These are phyloP conservation scores for Suhomyces sp. DNA, from an alignment of 805 yeast genomes.

Conservation along the genomic window DNA sequence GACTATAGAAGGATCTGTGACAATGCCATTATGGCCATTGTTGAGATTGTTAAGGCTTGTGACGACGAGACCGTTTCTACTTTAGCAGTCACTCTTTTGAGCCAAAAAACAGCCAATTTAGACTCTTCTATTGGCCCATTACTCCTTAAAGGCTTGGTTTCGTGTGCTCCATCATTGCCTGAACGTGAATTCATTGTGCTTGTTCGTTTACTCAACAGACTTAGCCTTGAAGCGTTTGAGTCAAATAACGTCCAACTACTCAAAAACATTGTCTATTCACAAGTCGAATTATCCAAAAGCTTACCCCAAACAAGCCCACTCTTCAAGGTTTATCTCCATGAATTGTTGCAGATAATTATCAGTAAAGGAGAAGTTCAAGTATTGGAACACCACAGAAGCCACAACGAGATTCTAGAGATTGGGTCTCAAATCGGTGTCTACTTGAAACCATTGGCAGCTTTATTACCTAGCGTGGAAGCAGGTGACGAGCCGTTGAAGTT, in stretches of 20 bases:
- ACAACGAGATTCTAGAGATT: slow-evolving; percentile 62
- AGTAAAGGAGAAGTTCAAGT: slow-evolving; percentile 76
- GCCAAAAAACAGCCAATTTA: slow-evolving; percentile 61
- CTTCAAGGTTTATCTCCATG: slow-evolving; percentile 53
- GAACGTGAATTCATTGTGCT: slow-evolving; percentile 67
- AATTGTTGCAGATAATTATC: slow-evolving; percentile 63
- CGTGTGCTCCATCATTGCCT: slow-evolving; percentile 58
- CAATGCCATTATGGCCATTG: slow-evolving; percentile 67
- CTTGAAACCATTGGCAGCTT: slow-evolving; percentile 69
- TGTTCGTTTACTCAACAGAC: slow-evolving; percentile 53
- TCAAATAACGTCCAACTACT: slow-evolving; percentile 37
- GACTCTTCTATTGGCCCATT: slow-evolving; percentile 53
- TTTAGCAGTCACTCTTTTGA: slow-evolving; percentile 74
- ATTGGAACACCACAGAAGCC: slow-evolving; percentile 77
- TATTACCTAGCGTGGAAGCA: slow-evolving; percentile 56
- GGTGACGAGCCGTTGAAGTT: slow-evolving; percentile 38
- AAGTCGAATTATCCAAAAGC: slow-evolving; percentile 42
- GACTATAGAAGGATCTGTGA: slow-evolving; percentile 46
- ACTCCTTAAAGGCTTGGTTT: slow-evolving; percentile 60
- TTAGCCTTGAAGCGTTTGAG: slow-evolving; percentile 44
- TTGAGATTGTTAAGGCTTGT: slow-evolving; percentile 62
- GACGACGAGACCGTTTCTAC: slow-evolving; percentile 71
- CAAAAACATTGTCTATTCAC: slow-evolving; percentile 47
- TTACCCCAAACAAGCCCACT: slow-evolving; percentile 46
- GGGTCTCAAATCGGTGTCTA: slow-evolving; percentile 65